phyloP scores from a whole-genome alignment of 306 rosid species.

The Macrotyloma uniflorum region DNA sequence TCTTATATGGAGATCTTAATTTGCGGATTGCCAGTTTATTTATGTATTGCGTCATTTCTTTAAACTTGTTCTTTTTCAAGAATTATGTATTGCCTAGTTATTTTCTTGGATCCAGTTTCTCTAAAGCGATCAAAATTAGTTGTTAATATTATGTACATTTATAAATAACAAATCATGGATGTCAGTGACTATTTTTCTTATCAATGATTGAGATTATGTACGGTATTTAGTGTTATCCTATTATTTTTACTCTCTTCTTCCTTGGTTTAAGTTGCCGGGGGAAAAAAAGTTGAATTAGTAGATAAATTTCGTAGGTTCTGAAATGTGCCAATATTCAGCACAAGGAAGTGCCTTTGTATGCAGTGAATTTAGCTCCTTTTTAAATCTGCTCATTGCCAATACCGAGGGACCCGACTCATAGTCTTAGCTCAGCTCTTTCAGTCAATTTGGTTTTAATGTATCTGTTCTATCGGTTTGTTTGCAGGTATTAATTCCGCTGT shows the following conservation, averaged over 20 bases:
- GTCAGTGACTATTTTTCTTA: not conserved
- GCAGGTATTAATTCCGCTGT: slow-evolving; percentile 40
- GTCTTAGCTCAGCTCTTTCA: not conserved
- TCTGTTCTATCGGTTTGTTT: slow-evolving; percentile 26
- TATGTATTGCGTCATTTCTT: not conserved
- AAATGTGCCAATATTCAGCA: not conserved
- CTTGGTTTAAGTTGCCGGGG: not conserved
- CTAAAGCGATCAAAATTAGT: not conserved
- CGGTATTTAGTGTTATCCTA: not conserved
- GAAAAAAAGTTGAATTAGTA: not conserved
- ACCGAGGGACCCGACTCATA: not conserved
- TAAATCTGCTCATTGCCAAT: not conserved
- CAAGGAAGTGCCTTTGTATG: not conserved
- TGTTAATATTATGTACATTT: not conserved
- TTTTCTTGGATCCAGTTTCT: not conserved
- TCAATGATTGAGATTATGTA: not conserved
- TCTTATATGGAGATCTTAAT: not conserved
- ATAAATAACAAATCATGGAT: not conserved
- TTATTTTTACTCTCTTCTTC: not conserved
- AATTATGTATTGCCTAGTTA: too few species aligned
- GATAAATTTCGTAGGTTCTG: not conserved
- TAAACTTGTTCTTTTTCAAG: not conserved
- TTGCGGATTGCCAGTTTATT: not conserved
- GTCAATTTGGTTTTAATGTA: slow-evolving; percentile 21
- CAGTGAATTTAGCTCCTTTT: not conserved